Percentiles rank a stretch among this genome's conserved stretches.
phyloP scores from a whole-genome alignment of 2,329 filamentous ascomycete species.

The Xylariaceae sp. region DNA sequence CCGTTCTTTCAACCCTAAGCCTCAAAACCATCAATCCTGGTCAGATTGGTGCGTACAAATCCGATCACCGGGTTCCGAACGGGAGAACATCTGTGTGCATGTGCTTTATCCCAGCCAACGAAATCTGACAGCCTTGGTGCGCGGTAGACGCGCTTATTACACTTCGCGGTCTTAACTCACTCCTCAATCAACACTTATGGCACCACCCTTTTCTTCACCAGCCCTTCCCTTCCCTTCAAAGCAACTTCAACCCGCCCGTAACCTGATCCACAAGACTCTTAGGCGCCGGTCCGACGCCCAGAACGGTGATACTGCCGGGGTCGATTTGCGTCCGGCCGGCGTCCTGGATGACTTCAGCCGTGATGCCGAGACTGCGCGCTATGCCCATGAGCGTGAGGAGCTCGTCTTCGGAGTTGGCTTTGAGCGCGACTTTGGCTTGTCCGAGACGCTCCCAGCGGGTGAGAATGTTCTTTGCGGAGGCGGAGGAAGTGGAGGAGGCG shows the following conservation, averaged over 20 bases:
- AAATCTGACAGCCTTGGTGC: too few species aligned
- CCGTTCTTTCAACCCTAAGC: too few species aligned
- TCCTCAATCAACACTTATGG: too few species aligned
- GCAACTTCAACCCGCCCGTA: constrained; percentile 31
- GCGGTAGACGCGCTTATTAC: too few species aligned
- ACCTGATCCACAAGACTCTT: constrained; percentile 83
- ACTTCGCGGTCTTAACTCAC: too few species aligned
- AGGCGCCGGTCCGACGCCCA: constrained; percentile 78
- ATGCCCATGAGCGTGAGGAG: constrained; percentile 68
- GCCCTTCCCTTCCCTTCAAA: too few species aligned
- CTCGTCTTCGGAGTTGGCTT: constrained; percentile 83
- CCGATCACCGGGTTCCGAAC: too few species aligned
- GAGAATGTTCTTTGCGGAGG: constrained; percentile 60
- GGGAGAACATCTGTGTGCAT: too few species aligned
- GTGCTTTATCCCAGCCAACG: too few species aligned
- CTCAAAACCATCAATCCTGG: too few species aligned
- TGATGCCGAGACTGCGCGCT: constrained; percentile 78
- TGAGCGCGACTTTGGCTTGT: constrained; percentile 90
- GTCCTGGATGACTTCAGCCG: constrained; percentile 86
- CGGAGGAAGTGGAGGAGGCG: constrained; percentile 47
- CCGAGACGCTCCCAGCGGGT: constrained; percentile 80
- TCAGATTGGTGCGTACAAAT: too few species aligned
- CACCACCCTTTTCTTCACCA: too few species aligned
- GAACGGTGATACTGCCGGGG: constrained; percentile 83
- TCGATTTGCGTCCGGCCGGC: constrained; percentile 98